Evolutionary conservation across 805 yeast genomes (phyloP).

Genomic region (Candida nemodendra): DNA sequence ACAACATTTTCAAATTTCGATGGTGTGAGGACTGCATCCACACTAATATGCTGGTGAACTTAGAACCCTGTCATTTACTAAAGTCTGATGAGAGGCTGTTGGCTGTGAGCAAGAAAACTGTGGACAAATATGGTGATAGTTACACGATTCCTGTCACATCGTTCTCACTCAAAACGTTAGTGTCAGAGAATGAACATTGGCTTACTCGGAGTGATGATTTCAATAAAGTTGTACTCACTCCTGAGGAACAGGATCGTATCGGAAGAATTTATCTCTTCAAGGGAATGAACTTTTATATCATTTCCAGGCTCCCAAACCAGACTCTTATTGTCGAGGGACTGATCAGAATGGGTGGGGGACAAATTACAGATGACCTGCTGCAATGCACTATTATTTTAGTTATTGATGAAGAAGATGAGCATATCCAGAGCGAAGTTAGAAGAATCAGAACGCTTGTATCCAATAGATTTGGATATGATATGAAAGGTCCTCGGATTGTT

Average conservation of each 20-base stretch:
- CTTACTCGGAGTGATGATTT: neutral
- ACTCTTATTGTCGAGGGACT: constrained; percentile 19
- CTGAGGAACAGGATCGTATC: neutral
- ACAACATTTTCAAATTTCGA: constrained; percentile 60
- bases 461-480: constrained; percentile 4
- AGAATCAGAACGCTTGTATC: constrained; percentile 2
- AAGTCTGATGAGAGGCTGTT: constrained; percentile 35
- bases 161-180: constrained; percentile 23
- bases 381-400: constrained; percentile 41
- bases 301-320: constrained; percentile 14
- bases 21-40: constrained; percentile 74
- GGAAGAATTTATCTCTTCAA: constrained; percentile 29
- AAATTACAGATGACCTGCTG: constrained; percentile 25
- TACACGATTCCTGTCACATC: constrained; percentile 35
- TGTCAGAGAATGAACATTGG: constrained; percentile 4
- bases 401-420: constrained; percentile 11
- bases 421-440: constrained; percentile 1
- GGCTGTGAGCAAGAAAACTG: constrained; percentile 31
- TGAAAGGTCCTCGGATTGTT: constrained; percentile 37
- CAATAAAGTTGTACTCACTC: neutral
- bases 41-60: constrained; percentile 38
- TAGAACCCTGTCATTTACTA: constrained; percentile 64
- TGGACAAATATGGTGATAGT: constrained; percentile 68
- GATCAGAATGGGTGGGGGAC: constrained; percentile 47
- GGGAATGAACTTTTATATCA: constrained; percentile 35